Base-by-base conservation (phyloP, 83 land plant species). In the Larix sibirica region DNA sequence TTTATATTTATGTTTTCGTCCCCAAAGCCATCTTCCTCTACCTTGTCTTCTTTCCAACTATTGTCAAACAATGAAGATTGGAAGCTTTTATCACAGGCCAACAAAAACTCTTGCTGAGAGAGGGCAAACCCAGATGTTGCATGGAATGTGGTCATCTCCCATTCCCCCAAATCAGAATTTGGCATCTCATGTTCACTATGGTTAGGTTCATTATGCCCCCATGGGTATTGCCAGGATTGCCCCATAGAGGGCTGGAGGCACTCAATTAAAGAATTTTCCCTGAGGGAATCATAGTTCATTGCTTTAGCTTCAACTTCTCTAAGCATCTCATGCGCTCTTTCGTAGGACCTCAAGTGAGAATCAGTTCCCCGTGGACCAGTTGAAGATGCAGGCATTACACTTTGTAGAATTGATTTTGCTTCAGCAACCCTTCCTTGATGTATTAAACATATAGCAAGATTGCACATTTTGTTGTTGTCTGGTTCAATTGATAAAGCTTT, bases 381-480 rank as follows among this genome's bases (percentile, higher is more conserved):
- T 6, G 86, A 82, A 61, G 86, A 81, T 2, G 96, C 94, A 9
- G 95, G 96, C 79, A 84, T 90, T 71, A 98, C 99, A 68, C 89
- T 85, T 58, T 92, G 81, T 1, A 98, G 91, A 31, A 90, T 91
- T 17, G 86, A 87, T 78, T 93, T 98, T 58, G 99, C 99, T 79
- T 98, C 99, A 3, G 61, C 77, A 18, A 96, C 87, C 58, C 97
- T 80, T 21, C 99, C 99, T 82, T 93, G 99, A 79, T 96, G 93
- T 99, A 98, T 98, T 85, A 98, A 84, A 75, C 99, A 98, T 69
- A 98, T 98, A 12, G 97, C 99, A 61, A 98, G 80, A 78, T 98
- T 98, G 91, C 99, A 98, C 88, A 96, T 91, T 89, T 98, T 98
- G 97, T 98, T 98, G 87, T 93, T 96, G 89, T 98, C 99, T 5